Percentiles rank a stretch among this genome's conserved stretches.
Evolutionary conservation across 441 rosid genomes (phyloP).

Genomic region (Erodium trifolium): DNA sequence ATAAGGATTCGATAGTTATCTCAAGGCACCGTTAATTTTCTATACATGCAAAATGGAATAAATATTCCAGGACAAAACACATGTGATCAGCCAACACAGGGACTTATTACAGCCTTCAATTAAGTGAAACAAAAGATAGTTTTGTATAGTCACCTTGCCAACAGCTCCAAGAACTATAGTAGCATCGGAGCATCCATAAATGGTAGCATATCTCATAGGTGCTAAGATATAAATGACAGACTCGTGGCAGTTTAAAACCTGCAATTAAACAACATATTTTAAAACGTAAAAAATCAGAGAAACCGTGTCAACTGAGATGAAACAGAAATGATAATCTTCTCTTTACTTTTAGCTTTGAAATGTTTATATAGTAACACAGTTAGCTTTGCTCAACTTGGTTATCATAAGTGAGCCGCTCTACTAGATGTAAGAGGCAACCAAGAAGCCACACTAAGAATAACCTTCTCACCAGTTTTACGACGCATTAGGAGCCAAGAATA

Average conservation of each 20-base stretch:
- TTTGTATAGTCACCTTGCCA: constrained; percentile 64
- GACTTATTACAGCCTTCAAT: neutral
- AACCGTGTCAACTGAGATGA: neutral
- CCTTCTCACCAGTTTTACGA: neutral
- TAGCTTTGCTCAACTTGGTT: neutral
- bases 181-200: constrained; percentile 95
- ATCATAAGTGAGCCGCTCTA: neutral
- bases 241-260: constrained; percentile 97
- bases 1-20: neutral
- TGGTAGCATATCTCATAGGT: constrained; percentile 83
- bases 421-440: neutral
- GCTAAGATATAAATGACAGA: constrained; percentile 88
- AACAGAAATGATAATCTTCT: neutral
- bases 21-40: neutral
- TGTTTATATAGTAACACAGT: neutral
- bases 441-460: neutral
- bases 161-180: constrained; percentile 97
- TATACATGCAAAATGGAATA: neutral
- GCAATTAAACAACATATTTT: constrained; percentile 21
- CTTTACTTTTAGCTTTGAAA: neutral
- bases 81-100: neutral
- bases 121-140: neutral
- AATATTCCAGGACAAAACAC: neutral
- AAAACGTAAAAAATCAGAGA: neutral
- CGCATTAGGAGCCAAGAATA: neutral